phyloP scores from a whole-genome alignment of 768 basidiomycete genomes.

The Inosperma sp. region DNA sequence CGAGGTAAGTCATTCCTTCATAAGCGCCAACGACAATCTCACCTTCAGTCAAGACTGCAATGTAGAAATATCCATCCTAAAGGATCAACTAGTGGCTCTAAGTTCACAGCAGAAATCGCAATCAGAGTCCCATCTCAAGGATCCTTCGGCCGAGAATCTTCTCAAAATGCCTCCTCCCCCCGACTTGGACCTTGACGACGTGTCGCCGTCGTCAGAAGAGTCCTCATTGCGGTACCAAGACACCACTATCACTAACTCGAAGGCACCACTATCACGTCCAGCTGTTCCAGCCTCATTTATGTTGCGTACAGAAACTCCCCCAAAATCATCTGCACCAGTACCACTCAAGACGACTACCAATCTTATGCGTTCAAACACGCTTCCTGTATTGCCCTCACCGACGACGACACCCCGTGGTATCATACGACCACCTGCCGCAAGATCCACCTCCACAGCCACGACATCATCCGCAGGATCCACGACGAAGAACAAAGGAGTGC shows the following conservation, averaged over 20 bases:
- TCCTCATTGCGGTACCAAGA: slow-evolving; percentile 11
- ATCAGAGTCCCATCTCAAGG: slow-evolving; percentile 11
- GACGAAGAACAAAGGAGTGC: slow-evolving; percentile 76
- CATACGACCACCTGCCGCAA: slow-evolving; percentile 43
- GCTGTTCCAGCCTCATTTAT: slow-evolving; percentile 46
- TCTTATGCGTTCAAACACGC: slow-evolving; percentile 53
- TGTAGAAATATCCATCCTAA: slow-evolving; percentile 78
- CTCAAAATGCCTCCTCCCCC: slow-evolving; percentile 23
- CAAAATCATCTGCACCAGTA: slow-evolving; percentile 39
- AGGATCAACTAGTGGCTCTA: slow-evolving; percentile 58
- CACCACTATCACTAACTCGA: slow-evolving; percentile 36
- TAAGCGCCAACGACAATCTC: too few species aligned
- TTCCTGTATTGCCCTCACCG: slow-evolving; percentile 45
- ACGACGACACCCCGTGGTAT: slow-evolving; percentile 41
- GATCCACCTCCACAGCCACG: slow-evolving; percentile 38
- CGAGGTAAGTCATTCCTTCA: too few species aligned
- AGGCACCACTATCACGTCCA: slow-evolving; percentile 32
- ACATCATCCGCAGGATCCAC: slow-evolving; percentile 43
- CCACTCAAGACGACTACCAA: slow-evolving; percentile 39
- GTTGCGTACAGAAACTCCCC: slow-evolving; percentile 47
- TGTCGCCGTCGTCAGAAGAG: slow-evolving; percentile 23
- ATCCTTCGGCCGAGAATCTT: slow-evolving; percentile 22
- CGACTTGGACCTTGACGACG: slow-evolving; percentile 25
- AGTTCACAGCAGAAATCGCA: slow-evolving; percentile 21
- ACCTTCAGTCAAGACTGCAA: slow-evolving; percentile 67